Evolutionary conservation across 495 filamentous ascomycete genomes (phyloP), one percentile per base, ranked within the genome.

Genomic region (Hypoxylon lenormandii): DNA sequence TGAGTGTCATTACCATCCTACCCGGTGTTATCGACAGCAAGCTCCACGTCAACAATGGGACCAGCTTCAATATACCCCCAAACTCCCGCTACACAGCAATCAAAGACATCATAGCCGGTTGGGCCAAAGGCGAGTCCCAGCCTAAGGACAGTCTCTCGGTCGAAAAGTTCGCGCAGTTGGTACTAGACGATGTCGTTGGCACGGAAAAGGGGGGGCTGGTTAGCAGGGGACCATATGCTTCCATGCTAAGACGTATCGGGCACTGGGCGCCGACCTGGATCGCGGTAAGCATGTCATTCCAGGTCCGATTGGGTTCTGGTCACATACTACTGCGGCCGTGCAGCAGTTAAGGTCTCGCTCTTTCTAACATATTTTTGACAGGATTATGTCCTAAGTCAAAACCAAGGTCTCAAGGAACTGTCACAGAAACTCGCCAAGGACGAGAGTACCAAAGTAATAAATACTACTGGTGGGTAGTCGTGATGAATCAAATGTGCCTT

Each of bases 1-100:
- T 82, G 15, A 64, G 37, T 1, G 77, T 81, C 13, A 52, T 76
- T 2, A 72, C 72, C 3, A 60, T 71, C 10, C 63, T 77, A 43
- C 60, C 68, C 6, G 77, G 76, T 7, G 63, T 28, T 5, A 56
- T 80, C 12, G 6, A 51, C 12, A 57, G 53, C 1, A 63, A 49
- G 19, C 15, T 69, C 15, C 26, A 53, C 49, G 10, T 30, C n/a
- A 33, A 52, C 70, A 18, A 21, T 12, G 13, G 4, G 36, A n/a
- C 36, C 4, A 38, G 10, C 36, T 38, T 38, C 10, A 8, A 38
- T 8, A 4, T 38, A 38, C 36, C 36, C 36, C 4, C 56, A 2
- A 37, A 36, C 5, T 79, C 74, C 11, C 61, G 60, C 28, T 76
- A 77, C 49, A 28, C 16, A 3, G 30, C 57, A 10, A 73, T 74